These are phyloP conservation scores for Chalciporus pseudorubinellus DNA, from an alignment of 768 basidiomycete species.

Conservation along the genomic window DNA sequence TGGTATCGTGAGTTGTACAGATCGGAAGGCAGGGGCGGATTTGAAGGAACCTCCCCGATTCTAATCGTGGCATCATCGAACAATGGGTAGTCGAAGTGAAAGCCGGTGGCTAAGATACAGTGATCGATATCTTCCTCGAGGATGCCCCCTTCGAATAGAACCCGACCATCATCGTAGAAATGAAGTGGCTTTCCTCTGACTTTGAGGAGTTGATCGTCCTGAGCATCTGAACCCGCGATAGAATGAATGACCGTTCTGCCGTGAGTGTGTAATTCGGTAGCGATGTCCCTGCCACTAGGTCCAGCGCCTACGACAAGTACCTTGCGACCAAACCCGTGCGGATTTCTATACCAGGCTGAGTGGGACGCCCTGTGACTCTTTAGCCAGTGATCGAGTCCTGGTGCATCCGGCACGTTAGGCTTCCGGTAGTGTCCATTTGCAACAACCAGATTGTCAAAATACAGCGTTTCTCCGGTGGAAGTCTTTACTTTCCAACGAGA, in stretches of 20 bases:
- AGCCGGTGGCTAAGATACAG: slow-evolving; percentile 78
- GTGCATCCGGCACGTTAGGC: slow-evolving; percentile 59
- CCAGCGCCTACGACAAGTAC: slow-evolving; percentile 52
- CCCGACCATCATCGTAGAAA: slow-evolving; percentile 43
- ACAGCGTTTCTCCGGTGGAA: slow-evolving; percentile 34
- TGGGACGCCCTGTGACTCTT: slow-evolving; percentile 52
- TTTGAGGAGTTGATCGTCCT: slow-evolving; percentile 37
- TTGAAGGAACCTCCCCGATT: slow-evolving; percentile 39
- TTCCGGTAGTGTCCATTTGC: slow-evolving; percentile 74
- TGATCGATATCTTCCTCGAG: slow-evolving; percentile 54
- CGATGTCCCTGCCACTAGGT: slow-evolving; percentile 70
- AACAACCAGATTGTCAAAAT: slow-evolving; percentile 66
- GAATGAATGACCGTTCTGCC: slow-evolving; percentile 57
- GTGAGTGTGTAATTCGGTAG: slow-evolving; percentile 49
- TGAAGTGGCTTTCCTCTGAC: slow-evolving; percentile 41
- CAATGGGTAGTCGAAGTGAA: slow-evolving; percentile 64
- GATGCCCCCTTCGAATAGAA: slow-evolving; percentile 59
- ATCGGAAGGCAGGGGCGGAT: slow-evolving; percentile 47
- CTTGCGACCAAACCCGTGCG: slow-evolving; percentile 36
- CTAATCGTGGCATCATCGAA: slow-evolving; percentile 39
- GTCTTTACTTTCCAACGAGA: slow-evolving; percentile 50
- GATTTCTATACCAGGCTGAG: slow-evolving; percentile 65
- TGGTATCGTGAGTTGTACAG: slow-evolving; percentile 64
- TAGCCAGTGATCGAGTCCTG: slow-evolving; percentile 63
- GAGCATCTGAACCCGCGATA: slow-evolving; percentile 34